phyloP scores from a whole-genome alignment of 805 yeast genomes.

The Ogataea neopini region DNA sequence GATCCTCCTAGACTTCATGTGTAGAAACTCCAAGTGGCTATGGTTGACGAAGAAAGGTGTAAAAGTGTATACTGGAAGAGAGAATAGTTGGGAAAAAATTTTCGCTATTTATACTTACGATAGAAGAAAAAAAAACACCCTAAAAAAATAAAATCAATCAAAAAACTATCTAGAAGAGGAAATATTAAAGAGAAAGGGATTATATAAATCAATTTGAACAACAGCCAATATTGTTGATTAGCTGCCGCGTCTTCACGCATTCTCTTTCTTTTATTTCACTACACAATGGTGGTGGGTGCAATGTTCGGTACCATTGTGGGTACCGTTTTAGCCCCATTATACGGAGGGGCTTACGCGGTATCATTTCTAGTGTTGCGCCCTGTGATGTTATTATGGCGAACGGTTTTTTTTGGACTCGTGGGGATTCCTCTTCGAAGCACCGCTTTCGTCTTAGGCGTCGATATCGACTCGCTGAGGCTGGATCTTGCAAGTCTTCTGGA shows the following conservation, averaged over 20 bases:
- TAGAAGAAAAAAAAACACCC: neutral
- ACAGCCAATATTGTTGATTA: too few species aligned
- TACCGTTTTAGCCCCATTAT: slow-evolving; percentile 4
- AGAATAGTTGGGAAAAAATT: neutral
- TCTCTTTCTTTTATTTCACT: neutral
- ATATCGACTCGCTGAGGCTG: slow-evolving; percentile 5
- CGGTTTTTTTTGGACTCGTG: slow-evolving; percentile 12
- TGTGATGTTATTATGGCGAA: slow-evolving; percentile 7
- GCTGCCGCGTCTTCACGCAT: too few species aligned
- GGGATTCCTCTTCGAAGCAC: slow-evolving; percentile 9
- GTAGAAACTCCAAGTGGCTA: slow-evolving; percentile 1
- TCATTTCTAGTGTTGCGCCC: slow-evolving; percentile 12
- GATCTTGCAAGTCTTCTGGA: slow-evolving; percentile 15
- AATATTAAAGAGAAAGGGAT: too few species aligned
- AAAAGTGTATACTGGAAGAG: too few species aligned
- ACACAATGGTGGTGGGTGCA: neutral
- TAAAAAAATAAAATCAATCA: neutral
- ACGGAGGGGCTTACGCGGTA: slow-evolving; percentile 1
- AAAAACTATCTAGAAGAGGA: neutral
- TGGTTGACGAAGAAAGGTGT: neutral
- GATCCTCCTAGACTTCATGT: slow-evolving; percentile 1
- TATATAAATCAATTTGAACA: too few species aligned
- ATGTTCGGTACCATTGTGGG: neutral
- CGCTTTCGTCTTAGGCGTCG: slow-evolving; percentile 15
- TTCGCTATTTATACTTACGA: slow-evolving; percentile 4